Evolutionary conservation across 805 yeast species (phyloP).

Genomic region (Myxozyma kluyveri): DNA sequence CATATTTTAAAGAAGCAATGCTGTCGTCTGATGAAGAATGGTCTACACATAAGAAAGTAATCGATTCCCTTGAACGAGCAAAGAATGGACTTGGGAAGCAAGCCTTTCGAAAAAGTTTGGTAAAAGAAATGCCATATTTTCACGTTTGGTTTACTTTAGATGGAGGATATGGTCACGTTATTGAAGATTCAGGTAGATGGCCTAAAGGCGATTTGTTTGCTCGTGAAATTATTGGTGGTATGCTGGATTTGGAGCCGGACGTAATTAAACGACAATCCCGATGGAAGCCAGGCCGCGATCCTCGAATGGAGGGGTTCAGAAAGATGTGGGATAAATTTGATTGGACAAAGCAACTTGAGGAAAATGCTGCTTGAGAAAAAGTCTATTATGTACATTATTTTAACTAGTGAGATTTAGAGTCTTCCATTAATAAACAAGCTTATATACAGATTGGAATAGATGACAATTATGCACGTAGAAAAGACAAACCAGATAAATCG

Average conservation of each 20-base stretch:
- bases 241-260: constrained; percentile 43
- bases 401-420: neutral
- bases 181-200: constrained; percentile 46
- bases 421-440: neutral
- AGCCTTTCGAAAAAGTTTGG: constrained; percentile 41
- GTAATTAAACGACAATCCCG: constrained; percentile 39
- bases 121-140: constrained; percentile 50
- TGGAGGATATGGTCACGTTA: constrained; percentile 53
- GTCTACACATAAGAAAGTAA: constrained; percentile 41
- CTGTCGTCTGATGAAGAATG: constrained; percentile 43
- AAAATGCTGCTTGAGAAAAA: constrained; percentile 1
- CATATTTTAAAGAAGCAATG: constrained; percentile 47
- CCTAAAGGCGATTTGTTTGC: constrained; percentile 49
- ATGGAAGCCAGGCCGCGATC: constrained; percentile 34
- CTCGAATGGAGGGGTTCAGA: constrained; percentile 39
- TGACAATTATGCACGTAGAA: neutral
- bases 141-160: constrained; percentile 50
- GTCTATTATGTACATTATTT: neutral
- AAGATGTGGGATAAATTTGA: constrained; percentile 41
- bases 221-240: constrained; percentile 48
- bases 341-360: constrained; percentile 35
- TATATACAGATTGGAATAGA: neutral
- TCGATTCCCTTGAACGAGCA: constrained; percentile 41
- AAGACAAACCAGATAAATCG: too few relatives aligned
- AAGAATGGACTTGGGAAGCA: constrained; percentile 28